Conservation (phyloP, 306 rosid genomes). For the Carpinus viminea region DNA sequence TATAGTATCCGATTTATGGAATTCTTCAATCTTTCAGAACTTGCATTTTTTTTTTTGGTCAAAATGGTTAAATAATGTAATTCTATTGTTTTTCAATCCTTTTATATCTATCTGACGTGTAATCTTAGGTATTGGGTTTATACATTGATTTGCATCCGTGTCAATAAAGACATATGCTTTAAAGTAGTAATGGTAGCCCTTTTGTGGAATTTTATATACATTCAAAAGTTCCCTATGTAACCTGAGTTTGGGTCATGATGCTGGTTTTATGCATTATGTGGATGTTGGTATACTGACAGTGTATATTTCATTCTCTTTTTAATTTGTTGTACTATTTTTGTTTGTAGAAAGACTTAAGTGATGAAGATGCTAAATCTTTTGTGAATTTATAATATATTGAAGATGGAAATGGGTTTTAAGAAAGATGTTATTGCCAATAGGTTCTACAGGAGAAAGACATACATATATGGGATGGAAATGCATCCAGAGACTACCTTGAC, state of each 20-base stretch:
- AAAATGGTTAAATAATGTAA: background rate
- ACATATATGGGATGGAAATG: slow-evolving; percentile 20
- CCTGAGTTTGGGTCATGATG: background rate
- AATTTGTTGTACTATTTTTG: background rate
- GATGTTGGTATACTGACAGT: background rate
- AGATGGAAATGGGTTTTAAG: background rate
- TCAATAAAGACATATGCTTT: background rate
- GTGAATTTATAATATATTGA: background rate
- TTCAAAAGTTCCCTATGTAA: background rate
- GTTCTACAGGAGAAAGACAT: slow-evolving; percentile 23
- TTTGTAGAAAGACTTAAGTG: background rate
- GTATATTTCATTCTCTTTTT: background rate
- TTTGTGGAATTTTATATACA: background rate
- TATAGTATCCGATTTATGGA: background rate
- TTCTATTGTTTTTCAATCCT: background rate
- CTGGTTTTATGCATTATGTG: background rate
- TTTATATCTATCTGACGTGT: background rate
- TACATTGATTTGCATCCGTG: background rate
- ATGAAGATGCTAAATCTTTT: background rate
- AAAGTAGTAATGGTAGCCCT: background rate
- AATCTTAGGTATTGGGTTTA: background rate
- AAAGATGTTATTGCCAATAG: background rate
- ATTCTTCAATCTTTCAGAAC: background rate
- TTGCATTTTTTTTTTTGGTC: too few species aligned
- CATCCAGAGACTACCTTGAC: slow-evolving; percentile 21